Evolutionary conservation across 2,329 filamentous ascomycete genomes (phyloP).

Genomic region (Setomelanomma holmii): DNA sequence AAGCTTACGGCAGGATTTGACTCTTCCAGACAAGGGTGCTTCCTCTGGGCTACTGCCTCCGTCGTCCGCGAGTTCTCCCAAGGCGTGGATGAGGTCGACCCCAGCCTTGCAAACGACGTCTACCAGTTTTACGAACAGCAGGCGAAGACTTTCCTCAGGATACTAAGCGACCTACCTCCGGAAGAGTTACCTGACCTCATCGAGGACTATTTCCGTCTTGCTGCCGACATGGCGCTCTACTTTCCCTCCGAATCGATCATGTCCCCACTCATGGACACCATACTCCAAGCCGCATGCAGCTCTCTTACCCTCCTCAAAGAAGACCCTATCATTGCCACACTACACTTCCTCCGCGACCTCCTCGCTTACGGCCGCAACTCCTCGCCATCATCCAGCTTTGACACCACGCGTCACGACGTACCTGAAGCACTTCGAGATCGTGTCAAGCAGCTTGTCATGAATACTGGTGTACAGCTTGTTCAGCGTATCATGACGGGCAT

Average conservation of each 20-base stretch:
- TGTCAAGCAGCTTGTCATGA: conserved; percentile 74
- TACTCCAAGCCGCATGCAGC: conserved; percentile 86
- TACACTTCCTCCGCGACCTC: conserved; percentile 91
- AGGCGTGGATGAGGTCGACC: conserved; percentile 82
- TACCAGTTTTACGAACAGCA: conserved; percentile 96
- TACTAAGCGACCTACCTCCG: conserved; percentile 82
- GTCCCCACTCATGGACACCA: conserved; percentile 78
- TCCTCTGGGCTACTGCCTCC: conserved; percentile 97
- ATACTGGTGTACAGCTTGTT: conserved; percentile 78
- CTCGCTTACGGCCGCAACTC: conserved; percentile 86
- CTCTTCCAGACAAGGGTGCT: conserved; percentile 88
- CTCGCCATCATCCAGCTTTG: conserved; percentile 65
- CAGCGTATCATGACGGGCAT: conserved; percentile 94
- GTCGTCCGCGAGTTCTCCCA: conserved; percentile 96
- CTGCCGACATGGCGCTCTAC: conserved; percentile 90
- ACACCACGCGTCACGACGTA: conserved; percentile 65
- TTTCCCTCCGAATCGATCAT: conserved; percentile 85
- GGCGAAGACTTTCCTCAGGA: conserved; percentile 85
- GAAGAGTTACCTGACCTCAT: conserved; percentile 83
- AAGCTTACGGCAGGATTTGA: conserved; percentile 87
- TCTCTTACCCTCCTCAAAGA: conserved; percentile 88
- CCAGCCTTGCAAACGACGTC: conserved; percentile 82
- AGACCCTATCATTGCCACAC: conserved; percentile 86
- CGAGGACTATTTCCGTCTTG: conserved; percentile 94
- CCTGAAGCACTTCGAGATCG: conserved; percentile 73